Percentiles rank a stretch among this genome's conserved stretches.
Conservation (phyloP, 768 basidiomycete genomes). For the Lentinula guzmanii region DNA sequence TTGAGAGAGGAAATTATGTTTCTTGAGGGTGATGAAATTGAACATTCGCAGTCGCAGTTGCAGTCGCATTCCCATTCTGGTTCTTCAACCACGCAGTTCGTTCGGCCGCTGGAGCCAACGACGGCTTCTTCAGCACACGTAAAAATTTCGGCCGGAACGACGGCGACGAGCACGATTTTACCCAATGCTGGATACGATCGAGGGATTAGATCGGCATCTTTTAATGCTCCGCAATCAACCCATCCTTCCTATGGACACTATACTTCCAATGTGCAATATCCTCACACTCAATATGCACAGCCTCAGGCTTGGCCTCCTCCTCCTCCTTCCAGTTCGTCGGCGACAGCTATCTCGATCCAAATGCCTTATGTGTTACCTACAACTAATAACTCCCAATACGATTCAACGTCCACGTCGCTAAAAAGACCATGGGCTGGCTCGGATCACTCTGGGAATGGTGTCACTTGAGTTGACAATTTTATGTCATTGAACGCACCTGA, state of each 20-base stretch:
- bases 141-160: neutral
- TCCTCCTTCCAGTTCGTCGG: neutral
- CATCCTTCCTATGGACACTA: neutral
- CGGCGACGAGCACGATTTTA: neutral
- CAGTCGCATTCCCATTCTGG: neutral
- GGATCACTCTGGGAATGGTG: neutral
- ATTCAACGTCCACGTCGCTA: neutral
- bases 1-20: constrained; percentile 48
- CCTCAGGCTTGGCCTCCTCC: neutral
- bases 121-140: neutral
- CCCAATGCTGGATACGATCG: neutral
- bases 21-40: constrained; percentile 18
- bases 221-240: neutral
- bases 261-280: neutral
- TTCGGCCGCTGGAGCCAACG: neutral
- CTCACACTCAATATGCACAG: neutral
- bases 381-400: neutral
- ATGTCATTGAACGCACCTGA: no score
- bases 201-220: neutral
- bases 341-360: neutral
- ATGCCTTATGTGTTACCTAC: neutral
- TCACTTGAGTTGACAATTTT: neutral
- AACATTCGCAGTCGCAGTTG: neutral
- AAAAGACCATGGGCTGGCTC: neutral
- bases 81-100: neutral